A percentile compares a stretch with the other conserved stretches of the same genome.
phyloP scores from a whole-genome alignment of 805 yeast genomes.

The Ogataea henricii region DNA sequence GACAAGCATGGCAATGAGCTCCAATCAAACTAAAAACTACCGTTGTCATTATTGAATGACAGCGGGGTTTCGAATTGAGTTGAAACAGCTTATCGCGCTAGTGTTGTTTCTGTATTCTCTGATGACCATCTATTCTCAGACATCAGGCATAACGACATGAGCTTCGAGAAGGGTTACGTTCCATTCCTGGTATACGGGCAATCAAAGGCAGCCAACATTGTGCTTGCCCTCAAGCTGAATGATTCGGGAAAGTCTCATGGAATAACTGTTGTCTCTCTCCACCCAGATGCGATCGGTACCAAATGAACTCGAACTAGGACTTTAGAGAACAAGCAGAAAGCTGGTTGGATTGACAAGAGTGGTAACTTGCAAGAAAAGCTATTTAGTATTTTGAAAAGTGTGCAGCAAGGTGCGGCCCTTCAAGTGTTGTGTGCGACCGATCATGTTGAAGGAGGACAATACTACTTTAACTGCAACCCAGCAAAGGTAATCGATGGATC shows the following conservation, averaged over 20 bases:
- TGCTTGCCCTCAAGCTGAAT: conserved; percentile 1
- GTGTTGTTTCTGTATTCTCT: conserved; percentile 6
- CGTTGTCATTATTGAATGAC: conserved; percentile 3
- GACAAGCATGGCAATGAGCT: conserved; percentile 8
- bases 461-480: background rate
- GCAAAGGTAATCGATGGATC: background rate
- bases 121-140: background rate
- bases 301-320: background rate
- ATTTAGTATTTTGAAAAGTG: background rate
- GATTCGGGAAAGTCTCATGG: background rate
- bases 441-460: background rate
- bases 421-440: background rate
- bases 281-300: background rate
- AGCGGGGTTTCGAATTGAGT: background rate
- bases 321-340: background rate
- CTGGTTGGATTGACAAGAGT: background rate
- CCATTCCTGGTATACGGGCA: conserved; percentile 8
- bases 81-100: conserved; percentile 7
- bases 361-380: background rate
- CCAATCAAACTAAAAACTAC: conserved; percentile 7
- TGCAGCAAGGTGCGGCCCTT: background rate
- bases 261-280: background rate
- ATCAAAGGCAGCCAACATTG: conserved; percentile 6
- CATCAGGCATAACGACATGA: conserved; percentile 3
- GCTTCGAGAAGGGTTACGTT: conserved; percentile 1